phyloP scores from a whole-genome alignment of 1,284 basidiomycete species.

The Somion occarium region DNA sequence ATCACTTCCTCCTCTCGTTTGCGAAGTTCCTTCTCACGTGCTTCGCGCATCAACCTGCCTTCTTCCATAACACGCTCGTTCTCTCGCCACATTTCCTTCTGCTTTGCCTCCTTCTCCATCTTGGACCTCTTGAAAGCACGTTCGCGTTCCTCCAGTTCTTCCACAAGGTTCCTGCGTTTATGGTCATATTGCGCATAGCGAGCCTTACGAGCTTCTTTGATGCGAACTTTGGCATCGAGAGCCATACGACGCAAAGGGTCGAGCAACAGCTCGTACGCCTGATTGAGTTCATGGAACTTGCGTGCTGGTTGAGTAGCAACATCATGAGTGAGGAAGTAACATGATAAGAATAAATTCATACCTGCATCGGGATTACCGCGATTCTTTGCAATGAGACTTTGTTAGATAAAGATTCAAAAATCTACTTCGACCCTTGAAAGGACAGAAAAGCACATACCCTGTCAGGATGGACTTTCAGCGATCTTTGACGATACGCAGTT shows the following conservation, averaged over 20 bases:
- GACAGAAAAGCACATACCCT: constrained; percentile 47
- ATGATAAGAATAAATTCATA: constrained; percentile 26
- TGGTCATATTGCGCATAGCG: constrained; percentile 74
- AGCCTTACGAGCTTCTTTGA: constrained; percentile 66
- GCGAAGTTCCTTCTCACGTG: constrained; percentile 51
- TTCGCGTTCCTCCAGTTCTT: constrained; percentile 83
- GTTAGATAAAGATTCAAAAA: constrained; percentile 20
- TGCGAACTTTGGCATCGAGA: constrained; percentile 74
- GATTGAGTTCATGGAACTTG: constrained; percentile 85
- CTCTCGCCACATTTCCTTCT: constrained; percentile 53
- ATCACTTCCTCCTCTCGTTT: constrained; percentile 36
- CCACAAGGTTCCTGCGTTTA: constrained; percentile 76
- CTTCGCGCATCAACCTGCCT: constrained; percentile 67
- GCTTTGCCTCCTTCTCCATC: constrained; percentile 55
- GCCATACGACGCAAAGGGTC: constrained; percentile 82
- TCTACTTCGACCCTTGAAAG: constrained; percentile 7
- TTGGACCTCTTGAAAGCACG: constrained; percentile 73
- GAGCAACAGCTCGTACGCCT: constrained; percentile 81
- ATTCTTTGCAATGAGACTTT: constrained; percentile 44
- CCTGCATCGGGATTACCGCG: constrained; percentile 77
- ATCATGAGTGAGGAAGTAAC: constrained; percentile 1
- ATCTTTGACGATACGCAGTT: constrained; percentile 78
- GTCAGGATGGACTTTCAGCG: constrained; percentile 87
- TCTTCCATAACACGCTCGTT: constrained; percentile 77
- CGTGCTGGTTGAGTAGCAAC: constrained; percentile 44